Evolutionary conservation across 2,329 filamentous ascomycete species (phyloP), one percentile per base, ranked within the genome.

Genomic region (Venturia effusa): DNA sequence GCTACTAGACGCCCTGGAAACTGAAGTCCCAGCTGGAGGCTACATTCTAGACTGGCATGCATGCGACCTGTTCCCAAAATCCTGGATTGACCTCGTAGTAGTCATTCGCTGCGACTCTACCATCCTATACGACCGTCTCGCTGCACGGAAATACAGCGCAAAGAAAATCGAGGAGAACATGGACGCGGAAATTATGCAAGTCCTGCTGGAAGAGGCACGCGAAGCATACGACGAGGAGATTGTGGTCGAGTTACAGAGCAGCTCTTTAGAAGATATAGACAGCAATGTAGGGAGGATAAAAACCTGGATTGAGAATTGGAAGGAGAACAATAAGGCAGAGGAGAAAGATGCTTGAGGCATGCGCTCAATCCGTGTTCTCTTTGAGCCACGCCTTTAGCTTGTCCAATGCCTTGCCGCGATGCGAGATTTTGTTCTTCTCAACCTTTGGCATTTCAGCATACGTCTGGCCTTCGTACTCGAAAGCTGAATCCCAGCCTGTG

Each of bases 41-140:
- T 90, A 86, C 75, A 86, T 99, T 69, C 89, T 99, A 71, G 94
- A 99, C 78, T 99, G 94, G 93, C 94, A 99, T 77, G 93, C 92
- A 1, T 97, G 93, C 78, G 94, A 97, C 71, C 78, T 97, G 27
- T 97, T 97, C 72, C 94, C 94, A 1, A 87, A 89, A 73, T 88
- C 88, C 71, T 95, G 92, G 90, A 88, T 99, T 72, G 94, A 99
- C 74, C 83, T 99, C 2, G 92, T 99, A 0, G 89, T 97, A 5
- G 94, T 99, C 64, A 76, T 99, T 67, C 83, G 94, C 57, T 90
- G 89, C 64, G 86, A 94, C 69, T 92, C 90, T 22, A 85, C 84
- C 24, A 79, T 88, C 17, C 82, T 96, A 2, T 97, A 94, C 73
- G 94, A 99, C 74, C 84, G 94, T 62, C 77, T 99, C 63, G 84